Base-by-base conservation (phyloP, 192 early-diverging fungal genomes). In the Podila verticillata region DNA sequence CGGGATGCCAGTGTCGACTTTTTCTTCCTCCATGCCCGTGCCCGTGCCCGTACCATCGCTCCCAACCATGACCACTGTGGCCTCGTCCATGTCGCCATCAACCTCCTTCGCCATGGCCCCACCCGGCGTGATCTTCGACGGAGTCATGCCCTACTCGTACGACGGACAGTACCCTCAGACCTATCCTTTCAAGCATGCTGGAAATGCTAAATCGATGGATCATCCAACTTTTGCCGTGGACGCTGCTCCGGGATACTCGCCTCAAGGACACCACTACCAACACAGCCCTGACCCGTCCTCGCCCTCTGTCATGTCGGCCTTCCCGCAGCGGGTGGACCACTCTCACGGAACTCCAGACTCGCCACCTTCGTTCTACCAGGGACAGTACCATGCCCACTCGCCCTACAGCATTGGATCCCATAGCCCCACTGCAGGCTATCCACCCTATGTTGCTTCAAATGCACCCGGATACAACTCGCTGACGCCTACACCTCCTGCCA, bases 181-280 rank as follows among this genome's bases (percentile, higher is more conserved):
- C 39, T 80, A 80, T 54, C 61, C 77, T 5, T 80, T 72, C 66
- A 80, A 80, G 77, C 77, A 80, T 72, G 70, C 77, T 72, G 77
- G 77, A 24, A 80, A 80, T 80, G 77, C 77, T 20, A 72, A 71
- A 39, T 65, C 77, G 29, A 59, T 80, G 77, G 77, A 80, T 19
- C 70, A 63, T 34, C 62, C 77, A 7, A 70, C 61, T 17, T 80
- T 80, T 65, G 48, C 48, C 44, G 54, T 54, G 8, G 69, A 63
- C 0, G 13, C 69, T 8, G 39, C 34, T 17, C 69, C 66, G 60
- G 70, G 24, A 7, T 70, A 80, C 34, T 68, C 77, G 24, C 70
- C 70, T 31, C 77, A 72, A 8, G 36, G 49, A 13, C 70, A 70
- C 22, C 75, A 80, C 26, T 72, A 80, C 30, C 62, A 70, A 48